phyloP scores from a whole-genome alignment of 352 stramenopile species.

The Globisporangium lucens region DNA sequence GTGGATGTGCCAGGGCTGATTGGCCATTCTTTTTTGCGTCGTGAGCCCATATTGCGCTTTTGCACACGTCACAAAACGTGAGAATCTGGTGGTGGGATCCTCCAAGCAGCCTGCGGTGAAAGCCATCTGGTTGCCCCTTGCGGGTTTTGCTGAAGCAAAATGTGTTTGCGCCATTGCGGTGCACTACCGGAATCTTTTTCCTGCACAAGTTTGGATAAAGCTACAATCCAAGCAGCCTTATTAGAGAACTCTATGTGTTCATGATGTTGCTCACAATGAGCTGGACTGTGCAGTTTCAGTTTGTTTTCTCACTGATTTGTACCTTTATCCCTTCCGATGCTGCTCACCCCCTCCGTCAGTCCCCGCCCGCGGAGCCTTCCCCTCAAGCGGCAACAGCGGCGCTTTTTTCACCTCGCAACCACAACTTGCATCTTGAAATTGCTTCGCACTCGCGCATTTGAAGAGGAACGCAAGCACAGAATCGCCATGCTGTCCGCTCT shows the following conservation, averaged over 20 bases:
- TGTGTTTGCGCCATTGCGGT: slow-evolving; percentile 16
- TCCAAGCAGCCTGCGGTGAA: slow-evolving; percentile 8
- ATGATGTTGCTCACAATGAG: too few relatives aligned
- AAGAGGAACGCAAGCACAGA: not conserved
- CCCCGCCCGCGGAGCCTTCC: not conserved
- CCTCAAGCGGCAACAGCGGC: slow-evolving; percentile 1
- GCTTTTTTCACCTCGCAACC: slow-evolving; percentile 9
- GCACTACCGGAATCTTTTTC: not conserved
- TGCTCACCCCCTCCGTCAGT: not conserved
- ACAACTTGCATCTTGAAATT: not conserved
- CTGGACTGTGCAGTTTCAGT: too few relatives aligned
- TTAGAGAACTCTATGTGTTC: not conserved
- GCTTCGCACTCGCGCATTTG: not conserved
- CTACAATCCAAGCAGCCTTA: not conserved
- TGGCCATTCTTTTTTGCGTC: not conserved
- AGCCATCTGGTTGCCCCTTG: slow-evolving; percentile 7
- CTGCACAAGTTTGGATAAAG: not conserved
- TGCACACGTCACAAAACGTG: not conserved
- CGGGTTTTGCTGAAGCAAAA: slow-evolving; percentile 12
- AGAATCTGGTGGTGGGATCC: slow-evolving; percentile 6
- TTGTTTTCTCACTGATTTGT: too few relatives aligned
- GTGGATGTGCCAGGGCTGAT: not conserved
- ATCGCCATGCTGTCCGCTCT: slow-evolving; percentile 28
- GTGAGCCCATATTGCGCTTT: not conserved
- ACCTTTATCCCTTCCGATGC: not conserved